phyloP scores from a whole-genome alignment of 2,329 filamentous ascomycete species.

The Nemania sp. region DNA sequence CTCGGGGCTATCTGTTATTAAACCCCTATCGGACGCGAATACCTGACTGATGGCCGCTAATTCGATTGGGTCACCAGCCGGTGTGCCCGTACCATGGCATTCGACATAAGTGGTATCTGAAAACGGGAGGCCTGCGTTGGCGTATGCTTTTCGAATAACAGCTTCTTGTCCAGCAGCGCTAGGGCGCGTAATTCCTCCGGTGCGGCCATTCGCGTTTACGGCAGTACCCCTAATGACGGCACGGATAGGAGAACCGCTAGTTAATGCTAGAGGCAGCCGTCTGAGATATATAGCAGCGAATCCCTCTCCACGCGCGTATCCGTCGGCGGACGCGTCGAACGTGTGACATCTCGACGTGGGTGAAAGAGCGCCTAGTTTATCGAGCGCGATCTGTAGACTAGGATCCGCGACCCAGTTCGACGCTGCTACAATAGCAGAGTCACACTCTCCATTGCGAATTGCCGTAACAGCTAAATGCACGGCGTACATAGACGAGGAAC shows the following conservation, averaged over 20 bases:
- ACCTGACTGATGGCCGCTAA: constrained; percentile 49
- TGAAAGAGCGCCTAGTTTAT: constrained; percentile 36
- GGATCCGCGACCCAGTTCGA: constrained; percentile 42
- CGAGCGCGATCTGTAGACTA: constrained; percentile 21
- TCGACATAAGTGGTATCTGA: constrained; percentile 28
- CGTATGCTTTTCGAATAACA: constrained; percentile 40
- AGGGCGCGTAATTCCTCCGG: constrained; percentile 35
- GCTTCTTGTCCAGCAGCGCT: constrained; percentile 38
- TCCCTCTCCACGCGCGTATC: constrained; percentile 41
- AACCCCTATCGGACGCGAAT: no score
- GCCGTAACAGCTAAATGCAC: constrained; percentile 43
- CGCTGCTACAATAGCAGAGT: constrained; percentile 47
- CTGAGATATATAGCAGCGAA: constrained; percentile 40
- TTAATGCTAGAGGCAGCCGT: constrained; percentile 29
- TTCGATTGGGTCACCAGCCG: constrained; percentile 55
- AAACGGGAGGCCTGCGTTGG: constrained; percentile 15
- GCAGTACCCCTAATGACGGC: constrained; percentile 41
- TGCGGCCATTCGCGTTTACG: constrained; percentile 38
- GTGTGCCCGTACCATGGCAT: constrained; percentile 54
- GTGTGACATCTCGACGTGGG: constrained; percentile 34
- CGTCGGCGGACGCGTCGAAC: constrained; percentile 42
- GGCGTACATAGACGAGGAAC: constrained; percentile 50
- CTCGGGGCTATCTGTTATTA: no score
- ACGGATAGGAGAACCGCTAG: constrained; percentile 34
- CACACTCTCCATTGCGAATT: constrained; percentile 36